Evolutionary conservation across 1,139 yeast species (phyloP), one percentile per base, ranked within the genome.

Genomic region (Taphrina betulina): DNA sequence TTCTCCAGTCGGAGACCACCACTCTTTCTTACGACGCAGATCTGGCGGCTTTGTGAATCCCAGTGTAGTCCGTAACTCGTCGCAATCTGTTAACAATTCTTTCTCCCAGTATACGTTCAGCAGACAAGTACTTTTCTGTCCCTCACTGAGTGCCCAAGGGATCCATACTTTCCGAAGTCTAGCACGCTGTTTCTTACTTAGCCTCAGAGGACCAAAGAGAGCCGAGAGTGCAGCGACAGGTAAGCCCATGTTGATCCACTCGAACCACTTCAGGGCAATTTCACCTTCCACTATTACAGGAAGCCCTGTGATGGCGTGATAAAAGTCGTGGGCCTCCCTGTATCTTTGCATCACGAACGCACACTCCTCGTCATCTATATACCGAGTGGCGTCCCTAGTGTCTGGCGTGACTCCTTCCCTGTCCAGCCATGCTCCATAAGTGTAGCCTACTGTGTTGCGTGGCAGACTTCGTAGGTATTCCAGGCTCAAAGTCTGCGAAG

Each of bases 151-250:
- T 0, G 95, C 95, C 96, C 96, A 90, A 1, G 96, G 96, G 63
- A 90, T 78, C 68, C 88, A 90, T 3, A 84, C 78, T 29, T 82
- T 69, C 23, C 67, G 71, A 61, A 68, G 70, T 19, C 72, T 67
- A 63, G 77, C 77, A 63, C 75, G 75, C 63, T 79, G 83, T 62
- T 75, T 73, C 12, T 77, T 71, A 57, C 78, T 79, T 57, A 92
- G 75, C 60, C 88, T 75, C 66, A 86, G 76, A 0, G 96, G 96
- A 1, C 96, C 96, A 63, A 88, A 79, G 23, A 87, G 64, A 0
- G 96, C 94, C 0, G 96, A 96, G 54, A 94, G 71, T 0, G 95
- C 95, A 7, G 96, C 90, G 94, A 94, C 90, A 17, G 97, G 97
- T 46, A 94, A 80, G 1, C 96, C 95, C 60, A 92, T 79, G 68